A percentile compares a stretch with the other conserved stretches of the same genome.
phyloP scores from a whole-genome alignment of 306 rosid genomes.

The Quercus engelmannii region DNA sequence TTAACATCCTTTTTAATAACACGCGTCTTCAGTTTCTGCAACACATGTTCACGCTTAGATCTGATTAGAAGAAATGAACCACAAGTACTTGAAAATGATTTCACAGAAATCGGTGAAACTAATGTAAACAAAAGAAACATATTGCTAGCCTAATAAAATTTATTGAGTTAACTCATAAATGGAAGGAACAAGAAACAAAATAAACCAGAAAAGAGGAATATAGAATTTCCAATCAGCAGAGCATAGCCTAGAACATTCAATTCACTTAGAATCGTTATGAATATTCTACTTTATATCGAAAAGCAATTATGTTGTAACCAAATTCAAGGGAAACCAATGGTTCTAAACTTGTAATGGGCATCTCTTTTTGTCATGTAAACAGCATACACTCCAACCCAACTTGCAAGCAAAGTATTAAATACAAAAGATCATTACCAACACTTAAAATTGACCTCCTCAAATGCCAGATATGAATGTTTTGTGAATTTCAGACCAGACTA shows the following conservation, averaged over 20 bases:
- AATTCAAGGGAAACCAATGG: neutral
- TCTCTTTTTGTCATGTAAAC: neutral
- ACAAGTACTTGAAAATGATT: neutral
- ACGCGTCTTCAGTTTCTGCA: conserved; percentile 84
- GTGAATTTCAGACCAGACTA: too few relatives aligned
- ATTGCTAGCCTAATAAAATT: neutral
- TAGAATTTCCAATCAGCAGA: neutral
- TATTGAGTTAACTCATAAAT: neutral
- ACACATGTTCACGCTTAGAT: neutral
- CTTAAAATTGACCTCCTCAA: too few relatives aligned
- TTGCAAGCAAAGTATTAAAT: neutral
- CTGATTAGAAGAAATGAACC: neutral
- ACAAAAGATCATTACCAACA: neutral
- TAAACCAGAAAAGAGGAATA: neutral
- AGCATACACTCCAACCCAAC: neutral
- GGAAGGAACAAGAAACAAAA: neutral
- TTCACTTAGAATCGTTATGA: neutral
- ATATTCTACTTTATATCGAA: neutral
- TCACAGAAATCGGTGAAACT: neutral
- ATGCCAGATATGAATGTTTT: too few relatives aligned
- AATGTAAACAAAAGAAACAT: neutral
- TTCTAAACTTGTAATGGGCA: neutral
- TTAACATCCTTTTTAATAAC: conserved; percentile 77
- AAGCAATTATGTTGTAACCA: neutral
- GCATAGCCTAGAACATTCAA: neutral